Evolutionary conservation across 768 basidiomycete genomes (phyloP).

Genomic region (Xerocomellus amylosporus): DNA sequence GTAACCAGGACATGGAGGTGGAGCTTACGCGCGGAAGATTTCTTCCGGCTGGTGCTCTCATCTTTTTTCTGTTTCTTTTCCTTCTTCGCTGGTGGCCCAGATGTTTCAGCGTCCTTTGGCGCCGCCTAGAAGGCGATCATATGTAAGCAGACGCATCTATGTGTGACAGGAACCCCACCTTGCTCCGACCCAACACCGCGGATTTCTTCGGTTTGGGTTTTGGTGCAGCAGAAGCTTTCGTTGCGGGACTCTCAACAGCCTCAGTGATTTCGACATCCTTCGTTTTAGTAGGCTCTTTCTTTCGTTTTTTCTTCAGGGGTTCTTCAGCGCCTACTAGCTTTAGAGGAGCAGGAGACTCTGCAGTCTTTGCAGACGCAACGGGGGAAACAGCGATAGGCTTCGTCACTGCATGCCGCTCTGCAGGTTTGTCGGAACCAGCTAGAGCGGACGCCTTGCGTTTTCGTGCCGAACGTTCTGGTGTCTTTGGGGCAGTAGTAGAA

Average conservation of each 20-base stretch:
- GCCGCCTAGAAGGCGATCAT: conserved; percentile 9
- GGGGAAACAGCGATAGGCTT: neutral
- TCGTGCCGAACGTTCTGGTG: conserved; percentile 10
- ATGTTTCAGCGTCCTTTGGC: neutral
- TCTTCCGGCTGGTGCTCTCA: neutral
- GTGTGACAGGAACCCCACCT: conserved; percentile 9
- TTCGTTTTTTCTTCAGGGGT: conserved; percentile 21
- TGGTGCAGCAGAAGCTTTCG: conserved; percentile 4
- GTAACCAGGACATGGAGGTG: neutral
- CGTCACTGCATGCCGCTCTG: conserved; percentile 1
- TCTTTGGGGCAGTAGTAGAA: neutral
- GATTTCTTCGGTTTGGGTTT: conserved; percentile 11
- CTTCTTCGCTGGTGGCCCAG: conserved; percentile 4
- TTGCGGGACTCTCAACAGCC: neutral
- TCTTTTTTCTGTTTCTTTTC: conserved; percentile 8
- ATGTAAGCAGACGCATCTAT: neutral
- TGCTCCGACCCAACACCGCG: neutral
- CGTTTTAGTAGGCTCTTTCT: neutral
- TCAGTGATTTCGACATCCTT: conserved; percentile 6
- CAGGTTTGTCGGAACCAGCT: neutral
- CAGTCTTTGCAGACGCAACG: neutral
- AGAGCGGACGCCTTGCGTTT: conserved; percentile 26
- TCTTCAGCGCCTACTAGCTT: neutral
- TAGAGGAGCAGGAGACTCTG: neutral
- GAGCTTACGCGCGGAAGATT: conserved; percentile 15